Percentiles rank a stretch among this genome's conserved stretches.
Conservation (phyloP, 805 yeast genomes). For the Diddensiella caesifluorescens region DNA sequence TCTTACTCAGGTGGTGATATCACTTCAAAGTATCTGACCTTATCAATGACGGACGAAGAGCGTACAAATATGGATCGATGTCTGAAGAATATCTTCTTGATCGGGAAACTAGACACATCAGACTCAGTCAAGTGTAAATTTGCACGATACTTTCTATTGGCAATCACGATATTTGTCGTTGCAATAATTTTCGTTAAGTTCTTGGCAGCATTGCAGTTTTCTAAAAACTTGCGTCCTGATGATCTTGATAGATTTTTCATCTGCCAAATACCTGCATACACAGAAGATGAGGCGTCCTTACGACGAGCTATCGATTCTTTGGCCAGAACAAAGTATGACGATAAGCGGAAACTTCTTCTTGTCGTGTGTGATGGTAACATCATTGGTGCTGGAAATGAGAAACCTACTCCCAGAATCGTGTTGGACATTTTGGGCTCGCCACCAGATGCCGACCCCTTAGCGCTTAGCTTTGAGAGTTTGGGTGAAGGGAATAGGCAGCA, state of each 20-base stretch:
- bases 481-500: conserved; percentile 60
- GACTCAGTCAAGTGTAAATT: conserved; percentile 36
- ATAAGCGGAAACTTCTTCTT: conserved; percentile 52
- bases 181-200: conserved; percentile 35
- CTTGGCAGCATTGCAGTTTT: conserved; percentile 38
- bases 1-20: conserved; percentile 35
- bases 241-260: conserved; percentile 37
- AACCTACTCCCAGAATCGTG: conserved; percentile 53
- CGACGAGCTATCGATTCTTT: conserved; percentile 55
- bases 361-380: conserved; percentile 58
- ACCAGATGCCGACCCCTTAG: conserved; percentile 47
- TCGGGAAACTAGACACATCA: conserved; percentile 38
- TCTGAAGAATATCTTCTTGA: conserved; percentile 36
- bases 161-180: conserved; percentile 36
- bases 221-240: conserved; percentile 33
- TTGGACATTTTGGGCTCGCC: conserved; percentile 50
- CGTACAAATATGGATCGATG: conserved; percentile 31
- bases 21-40: conserved; percentile 24
- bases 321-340: conserved; percentile 54
- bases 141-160: conserved; percentile 40
- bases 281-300: conserved; percentile 52
- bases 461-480: conserved; percentile 50
- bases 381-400: conserved; percentile 57
- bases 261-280: conserved; percentile 52
- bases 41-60: conserved; percentile 24